Evolutionary conservation across 306 rosid species (phyloP).

Genomic region (Inga laurina): DNA sequence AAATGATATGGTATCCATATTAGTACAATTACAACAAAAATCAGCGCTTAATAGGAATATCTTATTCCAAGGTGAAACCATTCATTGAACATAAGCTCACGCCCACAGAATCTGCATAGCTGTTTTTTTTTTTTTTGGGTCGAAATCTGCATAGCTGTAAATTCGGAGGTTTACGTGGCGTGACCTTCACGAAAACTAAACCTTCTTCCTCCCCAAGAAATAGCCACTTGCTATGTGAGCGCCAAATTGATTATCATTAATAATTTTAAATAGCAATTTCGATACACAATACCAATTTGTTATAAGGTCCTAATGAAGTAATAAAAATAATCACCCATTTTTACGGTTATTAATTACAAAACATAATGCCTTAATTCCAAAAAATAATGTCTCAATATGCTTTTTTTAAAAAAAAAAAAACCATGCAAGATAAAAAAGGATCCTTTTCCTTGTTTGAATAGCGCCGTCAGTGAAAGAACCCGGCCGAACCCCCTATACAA

Average conservation of each 20-base stretch:
- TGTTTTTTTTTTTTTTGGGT: too few relatives aligned
- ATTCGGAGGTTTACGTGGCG: constrained; percentile 19
- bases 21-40: neutral
- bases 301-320: neutral
- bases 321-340: neutral
- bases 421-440: too few relatives aligned
- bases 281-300: too few relatives aligned
- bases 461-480: too few relatives aligned
- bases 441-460: too few relatives aligned
- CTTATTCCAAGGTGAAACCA: neutral
- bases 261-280: neutral
- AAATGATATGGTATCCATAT: too few relatives aligned
- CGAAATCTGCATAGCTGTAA: too few relatives aligned
- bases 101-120: neutral
- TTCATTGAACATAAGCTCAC: neutral
- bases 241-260: neutral
- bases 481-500: too few relatives aligned
- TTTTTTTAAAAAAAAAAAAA: too few relatives aligned
- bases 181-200: constrained; percentile 9
- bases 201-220: constrained; percentile 47
- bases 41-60: neutral
- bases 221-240: neutral
- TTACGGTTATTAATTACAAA: too few relatives aligned
- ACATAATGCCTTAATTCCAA: neutral
- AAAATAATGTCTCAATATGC: too few relatives aligned